These are phyloP conservation scores for Tolypocladium inflatum DNA, from an alignment of 2,329 filamentous ascomycete species.

Conservation along the genomic window DNA sequence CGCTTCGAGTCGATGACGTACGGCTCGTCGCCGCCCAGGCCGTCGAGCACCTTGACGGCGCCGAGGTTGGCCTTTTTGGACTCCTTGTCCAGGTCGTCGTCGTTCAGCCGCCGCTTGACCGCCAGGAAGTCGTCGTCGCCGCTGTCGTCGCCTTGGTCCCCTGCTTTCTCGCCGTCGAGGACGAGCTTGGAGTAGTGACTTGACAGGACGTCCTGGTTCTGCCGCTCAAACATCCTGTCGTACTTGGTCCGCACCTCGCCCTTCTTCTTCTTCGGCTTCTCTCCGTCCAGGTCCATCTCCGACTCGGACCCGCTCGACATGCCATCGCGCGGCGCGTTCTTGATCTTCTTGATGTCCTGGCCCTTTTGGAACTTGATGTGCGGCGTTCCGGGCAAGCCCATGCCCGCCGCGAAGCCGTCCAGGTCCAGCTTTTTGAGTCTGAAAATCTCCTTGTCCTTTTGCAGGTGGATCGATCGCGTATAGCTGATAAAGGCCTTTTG, in stretches of 20 bases:
- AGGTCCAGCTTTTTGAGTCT: constrained; percentile 73
- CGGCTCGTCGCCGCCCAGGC: constrained; percentile 61
- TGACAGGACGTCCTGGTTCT: constrained; percentile 93
- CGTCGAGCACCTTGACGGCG: constrained; percentile 50
- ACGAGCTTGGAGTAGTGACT: constrained; percentile 87
- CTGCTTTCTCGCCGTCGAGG: constrained; percentile 34
- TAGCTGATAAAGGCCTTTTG: constrained; percentile 96
- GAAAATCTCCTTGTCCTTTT: constrained; percentile 89
- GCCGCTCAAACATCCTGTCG: constrained; percentile 94
- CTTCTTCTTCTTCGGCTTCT: constrained; percentile 52
- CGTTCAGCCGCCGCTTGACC: constrained; percentile 78
- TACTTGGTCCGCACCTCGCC: constrained; percentile 82
- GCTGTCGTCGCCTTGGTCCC: constrained; percentile 39
- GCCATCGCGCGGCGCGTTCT: constrained; percentile 69
- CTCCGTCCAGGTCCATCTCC: constrained; percentile 42
- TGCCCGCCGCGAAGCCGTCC: constrained; percentile 73
- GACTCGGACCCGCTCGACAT: constrained; percentile 53
- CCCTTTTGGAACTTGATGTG: constrained; percentile 91
- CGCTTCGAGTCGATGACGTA: constrained; percentile 89
- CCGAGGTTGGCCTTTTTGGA: constrained; percentile 31
- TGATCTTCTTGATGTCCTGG: constrained; percentile 75
- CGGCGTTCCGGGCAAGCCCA: constrained; percentile 84
- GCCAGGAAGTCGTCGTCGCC: constrained; percentile 76
- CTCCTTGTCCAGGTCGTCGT: constrained; percentile 50
- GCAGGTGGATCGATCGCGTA: constrained; percentile 72